Percentiles rank a stretch among this genome's conserved stretches.
phyloP scores from a whole-genome alignment of 2,329 filamentous ascomycete genomes.

The Aspergillus sp. region DNA sequence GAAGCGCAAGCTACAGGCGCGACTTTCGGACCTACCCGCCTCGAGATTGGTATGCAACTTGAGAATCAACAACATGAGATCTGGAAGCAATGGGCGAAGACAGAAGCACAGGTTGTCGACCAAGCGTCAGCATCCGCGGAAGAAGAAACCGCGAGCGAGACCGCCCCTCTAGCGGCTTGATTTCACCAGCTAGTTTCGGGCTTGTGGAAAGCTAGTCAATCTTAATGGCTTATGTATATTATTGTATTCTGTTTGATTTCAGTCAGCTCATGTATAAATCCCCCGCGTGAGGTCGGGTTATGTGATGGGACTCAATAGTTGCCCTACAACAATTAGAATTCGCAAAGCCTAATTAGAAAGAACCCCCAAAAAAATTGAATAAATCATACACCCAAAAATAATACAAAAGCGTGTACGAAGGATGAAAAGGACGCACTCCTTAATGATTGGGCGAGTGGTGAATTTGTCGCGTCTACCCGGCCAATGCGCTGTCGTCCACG shows the following conservation, averaged over 20 bases:
- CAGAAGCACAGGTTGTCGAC: constrained; percentile 51
- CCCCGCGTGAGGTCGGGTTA: neutral
- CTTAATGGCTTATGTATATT: constrained; percentile 19
- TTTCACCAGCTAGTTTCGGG: neutral
- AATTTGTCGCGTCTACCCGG: neutral
- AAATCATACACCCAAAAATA: neutral
- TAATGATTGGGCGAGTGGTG: neutral
- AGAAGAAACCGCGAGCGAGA: constrained; percentile 22
- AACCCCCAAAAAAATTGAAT: neutral
- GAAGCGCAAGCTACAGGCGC: constrained; percentile 84
- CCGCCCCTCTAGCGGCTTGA: constrained; percentile 2
- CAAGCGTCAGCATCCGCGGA: constrained; percentile 48
- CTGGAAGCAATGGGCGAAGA: constrained; percentile 79
- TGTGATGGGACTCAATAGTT: neutral
- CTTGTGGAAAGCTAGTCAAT: neutral
- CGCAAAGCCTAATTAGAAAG: neutral
- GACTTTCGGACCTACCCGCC: constrained; percentile 75
- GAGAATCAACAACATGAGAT: constrained; percentile 77
- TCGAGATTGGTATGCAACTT: constrained; percentile 77
- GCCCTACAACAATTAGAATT: neutral
- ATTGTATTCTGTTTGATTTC: constrained; percentile 11
- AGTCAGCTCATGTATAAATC: constrained; percentile 2
- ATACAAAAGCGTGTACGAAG: neutral
- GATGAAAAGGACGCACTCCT: neutral
- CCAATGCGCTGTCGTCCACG: neutral